A percentile compares a stretch with the other conserved stretches of the same genome.
Conservation (phyloP, 805 yeast species). For the Barnettozyma populi region DNA sequence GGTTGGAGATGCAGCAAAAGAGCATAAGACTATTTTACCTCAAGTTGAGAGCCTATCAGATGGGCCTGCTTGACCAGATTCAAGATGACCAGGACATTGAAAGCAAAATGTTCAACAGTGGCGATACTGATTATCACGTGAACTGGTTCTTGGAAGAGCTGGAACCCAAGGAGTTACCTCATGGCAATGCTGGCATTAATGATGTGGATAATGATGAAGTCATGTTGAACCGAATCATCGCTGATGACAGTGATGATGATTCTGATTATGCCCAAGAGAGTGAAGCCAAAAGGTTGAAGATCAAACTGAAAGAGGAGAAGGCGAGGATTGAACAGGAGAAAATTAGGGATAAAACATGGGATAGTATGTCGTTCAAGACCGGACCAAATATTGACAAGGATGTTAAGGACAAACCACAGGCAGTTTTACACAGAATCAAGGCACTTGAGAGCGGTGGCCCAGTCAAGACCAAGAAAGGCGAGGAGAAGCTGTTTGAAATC, state of each 20-base stretch:
- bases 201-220: slow-evolving; percentile 1
- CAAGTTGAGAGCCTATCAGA: neutral
- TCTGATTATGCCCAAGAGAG: neutral
- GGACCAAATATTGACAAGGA: neutral
- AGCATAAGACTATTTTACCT: slow-evolving; percentile 1
- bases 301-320: neutral
- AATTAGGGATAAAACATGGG: neutral
- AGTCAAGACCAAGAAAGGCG: neutral
- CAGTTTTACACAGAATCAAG: neutral
- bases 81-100: slow-evolving; percentile 1
- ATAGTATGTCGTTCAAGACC: neutral
- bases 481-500: slow-evolving; percentile 1
- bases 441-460: neutral
- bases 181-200: neutral
- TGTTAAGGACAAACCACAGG: neutral
- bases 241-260: slow-evolving; percentile 1
- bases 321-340: neutral
- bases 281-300: neutral
- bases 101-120: neutral
- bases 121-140: slow-evolving; percentile 5
- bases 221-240: neutral
- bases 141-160: slow-evolving; percentile 7
- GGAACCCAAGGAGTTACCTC: neutral
- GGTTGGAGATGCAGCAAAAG: neutral
- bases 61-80: neutral